Base-by-base conservation (phyloP, 129 eudicot genomes). In the Artemisia annua region DNA sequence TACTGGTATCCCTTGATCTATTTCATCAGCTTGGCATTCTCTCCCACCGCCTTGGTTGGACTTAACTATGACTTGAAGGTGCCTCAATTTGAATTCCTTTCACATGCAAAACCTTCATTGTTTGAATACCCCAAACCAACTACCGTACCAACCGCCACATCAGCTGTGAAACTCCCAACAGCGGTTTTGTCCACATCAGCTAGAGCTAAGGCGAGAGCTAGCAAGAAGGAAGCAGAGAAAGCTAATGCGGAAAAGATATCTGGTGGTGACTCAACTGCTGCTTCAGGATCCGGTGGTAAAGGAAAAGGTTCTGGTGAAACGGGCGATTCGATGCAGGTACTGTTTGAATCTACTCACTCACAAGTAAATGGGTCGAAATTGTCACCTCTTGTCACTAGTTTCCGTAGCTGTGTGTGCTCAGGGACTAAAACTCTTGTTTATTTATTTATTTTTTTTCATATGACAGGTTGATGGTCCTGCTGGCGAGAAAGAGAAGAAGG, bases 121-220 rank as follows among this genome's bases (percentile, higher is more conserved):
- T 94, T 94, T 14, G 99, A 90, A 85, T 94, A 94, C 84, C 99
- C 99, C 15, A 82, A 81, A 51, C 99, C 99, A 20, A 94, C 99
- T 32, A 85, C 87, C 53, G 97, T 90, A 32, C 86, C 99, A 26
- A 83, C 99, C 48, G 70, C 97, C 54, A 75, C 96, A 17, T 94
- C 97, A 39, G 85, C 94, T 3, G 99, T 85, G 73, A 94, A 94
- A 79, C 92, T 94, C 63, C 99, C 99, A 19, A 85, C 99, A 5
- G 97, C 97, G 5, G 90, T 90, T 67, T 75, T 94, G 75, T 94
- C 99, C 61, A 94, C 94, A 0, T 90, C 99, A 52, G 99, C 83
- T 32, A 86, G 84, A 79, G 97, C 99, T 62, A 94, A 94, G 74
- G 88, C 97, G 39, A 85, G 97, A 80, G 99, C 97, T 26, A 82